phyloP scores from a whole-genome alignment of 2,329 filamentous ascomycete species.

The Fusarium sublunatum region DNA sequence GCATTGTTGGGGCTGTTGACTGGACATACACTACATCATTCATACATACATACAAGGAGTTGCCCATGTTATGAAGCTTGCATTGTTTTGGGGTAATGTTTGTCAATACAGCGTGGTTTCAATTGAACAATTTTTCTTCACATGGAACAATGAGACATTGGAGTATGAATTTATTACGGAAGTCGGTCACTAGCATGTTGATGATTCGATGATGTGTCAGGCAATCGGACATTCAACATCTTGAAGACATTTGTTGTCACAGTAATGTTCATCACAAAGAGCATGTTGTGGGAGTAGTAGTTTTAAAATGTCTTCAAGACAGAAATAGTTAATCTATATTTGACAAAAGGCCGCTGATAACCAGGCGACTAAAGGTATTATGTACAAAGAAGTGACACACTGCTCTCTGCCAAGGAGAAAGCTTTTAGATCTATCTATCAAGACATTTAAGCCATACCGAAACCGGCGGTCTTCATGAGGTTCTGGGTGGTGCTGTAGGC shows the following conservation, averaged over 20 bases:
- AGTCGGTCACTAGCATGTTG: slow-evolving; percentile 24
- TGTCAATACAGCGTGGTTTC: slow-evolving; percentile 11
- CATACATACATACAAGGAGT: slow-evolving; percentile 21
- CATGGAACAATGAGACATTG: slow-evolving; percentile 11
- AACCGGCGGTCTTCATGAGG: slow-evolving; percentile 57
- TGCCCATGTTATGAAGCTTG: slow-evolving; percentile 9
- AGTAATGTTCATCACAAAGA: background rate
- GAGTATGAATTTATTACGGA: slow-evolving; percentile 8
- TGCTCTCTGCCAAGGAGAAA: background rate
- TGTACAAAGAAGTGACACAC: slow-evolving; percentile 32
- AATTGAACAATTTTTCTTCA: slow-evolving; percentile 6
- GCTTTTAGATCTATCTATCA: no score
- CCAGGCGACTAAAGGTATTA: slow-evolving; percentile 25
- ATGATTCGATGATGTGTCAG: background rate
- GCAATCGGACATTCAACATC: background rate
- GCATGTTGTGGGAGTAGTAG: background rate
- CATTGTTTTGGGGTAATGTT: slow-evolving; percentile 24
- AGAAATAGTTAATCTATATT: slow-evolving; percentile 23
- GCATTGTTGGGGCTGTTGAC: slow-evolving; percentile 24
- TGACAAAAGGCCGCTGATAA: slow-evolving; percentile 14
- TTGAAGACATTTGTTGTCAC: background rate
- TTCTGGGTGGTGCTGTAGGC: slow-evolving; percentile 51
- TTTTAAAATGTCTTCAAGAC: background rate
- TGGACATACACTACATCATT: slow-evolving; percentile 34
- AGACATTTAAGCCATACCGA: slow-evolving; percentile 55